Percentiles rank a stretch among this genome's conserved stretches.
These are phyloP conservation scores for Penicillium digitatum DNA, from an alignment of 2,329 filamentous ascomycete genomes.

Conservation along the genomic window DNA sequence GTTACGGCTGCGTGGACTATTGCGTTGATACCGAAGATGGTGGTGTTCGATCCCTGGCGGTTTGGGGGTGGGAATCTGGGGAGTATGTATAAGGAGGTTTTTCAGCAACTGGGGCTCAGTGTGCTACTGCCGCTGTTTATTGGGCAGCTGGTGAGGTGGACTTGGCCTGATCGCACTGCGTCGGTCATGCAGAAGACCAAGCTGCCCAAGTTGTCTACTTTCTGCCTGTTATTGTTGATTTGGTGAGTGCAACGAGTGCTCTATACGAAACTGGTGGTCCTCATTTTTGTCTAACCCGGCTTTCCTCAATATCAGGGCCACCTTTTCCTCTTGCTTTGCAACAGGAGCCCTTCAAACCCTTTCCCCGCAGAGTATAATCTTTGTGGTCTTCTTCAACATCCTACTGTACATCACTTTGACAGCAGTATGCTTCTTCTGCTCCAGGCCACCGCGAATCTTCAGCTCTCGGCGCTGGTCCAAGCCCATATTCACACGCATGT, in stretches of 20 bases:
- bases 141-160: conserved; percentile 58
- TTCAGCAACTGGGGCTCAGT: conserved; percentile 64
- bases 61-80: conserved; percentile 53
- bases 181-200: conserved; percentile 52
- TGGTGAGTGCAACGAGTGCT: conserved; percentile 46
- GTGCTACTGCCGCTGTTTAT: conserved; percentile 61
- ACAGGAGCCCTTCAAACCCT: conserved; percentile 59
- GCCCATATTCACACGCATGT: conserved; percentile 39
- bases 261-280: too few species aligned
- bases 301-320: conserved; percentile 36
- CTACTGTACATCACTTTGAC: conserved; percentile 62
- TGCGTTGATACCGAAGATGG: conserved; percentile 47
- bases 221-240: conserved; percentile 49
- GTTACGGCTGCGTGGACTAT: conserved; percentile 62
- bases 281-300: conserved; percentile 45
- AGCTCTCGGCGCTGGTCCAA: conserved; percentile 17
- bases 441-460: conserved; percentile 36
- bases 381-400: conserved; percentile 66
- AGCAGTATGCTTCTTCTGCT: conserved; percentile 51
- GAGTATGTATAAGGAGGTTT: conserved; percentile 62
- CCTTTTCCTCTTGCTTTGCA: conserved; percentile 51
- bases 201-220: conserved; percentile 44
- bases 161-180: conserved; percentile 47
- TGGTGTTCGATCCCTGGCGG: conserved; percentile 36
- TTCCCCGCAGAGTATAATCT: conserved; percentile 59